Evolutionary conservation across 352 stramenopile species (phyloP), one percentile per base, ranked within the genome.

Genomic region (Saprolegnia parasitica): DNA sequence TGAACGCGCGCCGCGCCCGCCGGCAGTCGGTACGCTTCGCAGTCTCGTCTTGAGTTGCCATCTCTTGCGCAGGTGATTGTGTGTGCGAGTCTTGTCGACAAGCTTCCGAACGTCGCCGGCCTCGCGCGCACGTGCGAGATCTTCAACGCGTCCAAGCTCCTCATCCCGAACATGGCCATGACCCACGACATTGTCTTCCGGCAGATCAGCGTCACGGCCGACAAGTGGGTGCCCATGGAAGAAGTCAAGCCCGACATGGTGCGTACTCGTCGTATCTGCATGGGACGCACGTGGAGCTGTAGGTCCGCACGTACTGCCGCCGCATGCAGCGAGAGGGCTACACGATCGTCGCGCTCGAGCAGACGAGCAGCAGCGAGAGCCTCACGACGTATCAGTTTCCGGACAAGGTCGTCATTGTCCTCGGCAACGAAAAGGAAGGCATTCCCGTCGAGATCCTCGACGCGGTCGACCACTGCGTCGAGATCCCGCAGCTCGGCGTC

Each of bases 401-500:
- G 0, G 76, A 87, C 32, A 96, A 95, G 74, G 91, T 89, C 54
- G 89, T 98, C 56, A 80, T 99, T 24, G 81, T 99, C 9, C 74
- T 99, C 52, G 97, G 97, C 46, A 96, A 96, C 64, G 97, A 99
- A 78, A 98, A 98, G 68, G 92, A 98, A 76, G 97, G 97, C 0
- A 97, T 99, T 23, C 96, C 96, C 0, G 89, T 98, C 15, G 86
- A 98, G 56, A 87, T 98, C 45, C 79, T 99, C 10, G 87, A 98
- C 66, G 78, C 91, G 39, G 90, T 98, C n/a, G 96, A 99, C 71
- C 74, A 94, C 20, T 99, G 96, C 68, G 90, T 99, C 26, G 96
- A 99, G 77, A 99, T 99, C 76, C 97, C 97, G 20, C 97, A 99
- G 74, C 90, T 98, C 57, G 97, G 97, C 1, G 89, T 99, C 47